A percentile compares a stretch with the other conserved stretches of the same genome.
These are phyloP conservation scores for Viola pubescens DNA, from an alignment of 441 rosid genomes.

Conservation along the genomic window DNA sequence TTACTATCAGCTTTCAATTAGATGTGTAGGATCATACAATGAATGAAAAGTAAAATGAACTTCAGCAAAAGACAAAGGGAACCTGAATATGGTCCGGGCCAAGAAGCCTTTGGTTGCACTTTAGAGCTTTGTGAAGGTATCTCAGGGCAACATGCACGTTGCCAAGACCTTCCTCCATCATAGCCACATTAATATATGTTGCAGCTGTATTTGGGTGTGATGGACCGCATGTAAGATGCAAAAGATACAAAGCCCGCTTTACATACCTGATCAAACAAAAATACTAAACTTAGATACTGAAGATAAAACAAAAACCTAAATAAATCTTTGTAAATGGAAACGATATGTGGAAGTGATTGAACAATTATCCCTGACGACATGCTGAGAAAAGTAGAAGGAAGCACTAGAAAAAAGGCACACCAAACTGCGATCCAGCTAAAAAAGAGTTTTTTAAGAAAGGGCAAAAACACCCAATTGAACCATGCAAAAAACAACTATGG, in stretches of 20 bases:
- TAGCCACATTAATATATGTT: constrained; percentile 66
- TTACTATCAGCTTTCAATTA: neutral
- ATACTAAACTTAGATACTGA: constrained; percentile 5
- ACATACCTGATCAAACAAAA: constrained; percentile 46
- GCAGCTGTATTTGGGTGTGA: constrained; percentile 76
- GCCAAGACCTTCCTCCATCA: constrained; percentile 81
- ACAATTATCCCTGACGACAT: neutral
- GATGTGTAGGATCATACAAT: neutral
- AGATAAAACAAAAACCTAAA: constrained; percentile 1
- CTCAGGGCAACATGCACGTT: constrained; percentile 67
- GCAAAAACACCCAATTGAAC: too few species aligned
- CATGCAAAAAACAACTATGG: too few species aligned
- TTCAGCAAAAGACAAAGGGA: constrained; percentile 7
- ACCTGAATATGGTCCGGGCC: constrained; percentile 78
- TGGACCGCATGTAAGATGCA: constrained; percentile 62
- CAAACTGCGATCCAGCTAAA: too few species aligned
- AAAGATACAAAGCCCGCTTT: constrained; percentile 60
- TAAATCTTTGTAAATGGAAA: constrained; percentile 1
- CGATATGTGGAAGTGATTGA: constrained; percentile 2
- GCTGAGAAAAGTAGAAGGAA: neutral
- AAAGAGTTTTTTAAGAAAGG: too few species aligned
- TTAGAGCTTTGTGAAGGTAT: constrained; percentile 64
- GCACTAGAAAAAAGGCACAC: too few species aligned
- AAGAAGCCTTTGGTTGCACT: constrained; percentile 59
- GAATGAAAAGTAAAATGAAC: constrained; percentile 5